phyloP scores from a whole-genome alignment of 768 basidiomycete genomes.

The Mycena floridula region DNA sequence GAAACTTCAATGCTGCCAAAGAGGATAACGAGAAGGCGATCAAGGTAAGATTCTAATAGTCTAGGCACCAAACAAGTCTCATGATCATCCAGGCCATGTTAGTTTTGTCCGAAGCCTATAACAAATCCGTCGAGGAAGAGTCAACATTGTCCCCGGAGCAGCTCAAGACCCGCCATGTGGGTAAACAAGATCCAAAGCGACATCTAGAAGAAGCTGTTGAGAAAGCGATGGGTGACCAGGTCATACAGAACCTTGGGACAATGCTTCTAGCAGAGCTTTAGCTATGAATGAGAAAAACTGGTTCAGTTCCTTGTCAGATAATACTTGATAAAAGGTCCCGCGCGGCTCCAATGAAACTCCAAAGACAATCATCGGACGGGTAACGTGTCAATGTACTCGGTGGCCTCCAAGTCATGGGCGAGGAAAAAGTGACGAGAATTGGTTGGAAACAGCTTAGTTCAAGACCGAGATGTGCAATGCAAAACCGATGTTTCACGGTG shows the following conservation, averaged over 20 bases:
- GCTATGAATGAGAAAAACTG: neutral
- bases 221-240: constrained; percentile 96
- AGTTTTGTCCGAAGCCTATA: constrained; percentile 86
- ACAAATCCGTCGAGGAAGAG: constrained; percentile 97
- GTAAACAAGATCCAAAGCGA: constrained; percentile 96
- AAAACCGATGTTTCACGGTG: too few relatives aligned
- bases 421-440: too few relatives aligned
- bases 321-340: too few relatives aligned
- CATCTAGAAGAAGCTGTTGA: constrained; percentile 97
- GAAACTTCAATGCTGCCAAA: constrained; percentile 87
- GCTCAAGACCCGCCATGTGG: constrained; percentile 94
- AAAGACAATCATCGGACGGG: too few relatives aligned
- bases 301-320: too few relatives aligned
- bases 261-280: constrained; percentile 92
- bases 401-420: too few relatives aligned
- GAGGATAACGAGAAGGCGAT: constrained; percentile 88
- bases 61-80: constrained; percentile 9
- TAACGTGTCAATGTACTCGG: too few relatives aligned
- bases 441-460: too few relatives aligned
- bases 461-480: too few relatives aligned
- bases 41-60: constrained; percentile 55
- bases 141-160: constrained; percentile 91
- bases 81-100: constrained; percentile 73
- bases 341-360: too few relatives aligned
- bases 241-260: constrained; percentile 91